These are phyloP conservation scores for Huiozyma sinensis DNA, from an alignment of 805 yeast genomes.

Conservation along the genomic window DNA sequence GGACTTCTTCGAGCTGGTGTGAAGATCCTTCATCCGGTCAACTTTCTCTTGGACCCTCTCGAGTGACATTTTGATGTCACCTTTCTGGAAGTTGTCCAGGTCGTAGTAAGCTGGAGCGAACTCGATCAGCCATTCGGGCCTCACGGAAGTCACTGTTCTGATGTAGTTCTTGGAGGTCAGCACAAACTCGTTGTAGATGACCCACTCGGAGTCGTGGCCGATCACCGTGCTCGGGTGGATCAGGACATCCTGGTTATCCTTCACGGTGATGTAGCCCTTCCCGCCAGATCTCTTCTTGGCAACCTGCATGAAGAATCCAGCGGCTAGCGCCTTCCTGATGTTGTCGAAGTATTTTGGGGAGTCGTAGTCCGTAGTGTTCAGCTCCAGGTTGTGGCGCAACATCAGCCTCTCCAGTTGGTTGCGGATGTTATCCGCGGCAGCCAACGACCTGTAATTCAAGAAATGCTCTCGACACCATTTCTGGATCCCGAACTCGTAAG, in stretches of 20 bases:
- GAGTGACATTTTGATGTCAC: slow-evolving; percentile 59
- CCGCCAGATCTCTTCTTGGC: slow-evolving; percentile 81
- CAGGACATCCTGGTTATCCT: slow-evolving; percentile 92
- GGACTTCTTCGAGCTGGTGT: slow-evolving; percentile 16
- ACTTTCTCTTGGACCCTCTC: slow-evolving; percentile 49
- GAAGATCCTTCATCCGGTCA: slow-evolving; percentile 32
- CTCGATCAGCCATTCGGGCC: slow-evolving; percentile 88
- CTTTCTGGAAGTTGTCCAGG: slow-evolving; percentile 53
- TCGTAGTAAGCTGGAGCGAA: slow-evolving; percentile 59
- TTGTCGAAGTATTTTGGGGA: slow-evolving; percentile 63
- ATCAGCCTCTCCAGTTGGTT: slow-evolving; percentile 72
- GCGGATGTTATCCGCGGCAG: slow-evolving; percentile 80
- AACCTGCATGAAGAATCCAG: slow-evolving; percentile 98
- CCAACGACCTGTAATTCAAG: slow-evolving; percentile 71
- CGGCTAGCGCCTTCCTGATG: slow-evolving; percentile 72
- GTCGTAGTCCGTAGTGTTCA: slow-evolving; percentile 57
- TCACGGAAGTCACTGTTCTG: slow-evolving; percentile 82
- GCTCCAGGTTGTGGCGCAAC: slow-evolving; percentile 67
- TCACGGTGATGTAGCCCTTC: slow-evolving; percentile 80
- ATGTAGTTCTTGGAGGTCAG: slow-evolving; percentile 88
- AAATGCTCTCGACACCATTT: slow-evolving; percentile 91
- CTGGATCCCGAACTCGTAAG: slow-evolving; percentile 49
- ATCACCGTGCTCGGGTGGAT: slow-evolving; percentile 90
- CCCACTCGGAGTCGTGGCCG: slow-evolving; percentile 86
- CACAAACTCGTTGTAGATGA: slow-evolving; percentile 90